These are phyloP conservation scores for Zasmidium cellare DNA, from an alignment of 2,329 filamentous ascomycete genomes.

Conservation along the genomic window DNA sequence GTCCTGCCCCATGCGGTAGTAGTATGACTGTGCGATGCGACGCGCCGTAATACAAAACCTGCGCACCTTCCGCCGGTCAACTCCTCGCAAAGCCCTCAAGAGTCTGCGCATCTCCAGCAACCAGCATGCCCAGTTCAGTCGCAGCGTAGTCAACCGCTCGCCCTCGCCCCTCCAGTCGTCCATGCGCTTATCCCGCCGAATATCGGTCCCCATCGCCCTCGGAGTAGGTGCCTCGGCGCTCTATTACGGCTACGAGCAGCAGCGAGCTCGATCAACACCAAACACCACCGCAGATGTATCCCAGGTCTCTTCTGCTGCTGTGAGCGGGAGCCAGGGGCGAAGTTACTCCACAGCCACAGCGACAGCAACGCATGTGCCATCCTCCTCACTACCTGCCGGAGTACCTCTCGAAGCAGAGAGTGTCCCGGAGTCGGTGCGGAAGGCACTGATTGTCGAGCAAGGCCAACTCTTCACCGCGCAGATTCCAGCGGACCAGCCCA, in stretches of 20 bases:
- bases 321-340: conserved; percentile 31
- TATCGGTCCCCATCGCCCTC: conserved; percentile 67
- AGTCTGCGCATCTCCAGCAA: conserved; percentile 41
- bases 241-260: conserved; percentile 66
- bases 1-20: not conserved
- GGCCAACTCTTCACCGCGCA: conserved; percentile 88
- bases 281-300: conserved; percentile 14
- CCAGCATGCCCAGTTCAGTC: conserved; percentile 48
- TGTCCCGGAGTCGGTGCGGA: conserved; percentile 56
- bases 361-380: conserved; percentile 20
- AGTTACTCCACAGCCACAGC: conserved; percentile 31
- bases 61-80: conserved; percentile 66
- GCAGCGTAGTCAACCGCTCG: conserved; percentile 44
- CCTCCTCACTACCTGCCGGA: conserved; percentile 13
- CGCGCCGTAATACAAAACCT: conserved; percentile 68
- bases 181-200: conserved; percentile 69
- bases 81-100: conserved; percentile 61
- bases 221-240: conserved; percentile 69
- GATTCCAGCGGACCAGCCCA: conserved; percentile 78
- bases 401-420: conserved; percentile 33
- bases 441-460: conserved; percentile 82
- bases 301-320: conserved; percentile 13
- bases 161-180: conserved; percentile 60
- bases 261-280: conserved; percentile 9
- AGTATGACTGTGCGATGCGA: conserved; percentile 59